These are phyloP conservation scores for Thelonectria discophora DNA, from an alignment of 2,329 filamentous ascomycete genomes.

Conservation along the genomic window DNA sequence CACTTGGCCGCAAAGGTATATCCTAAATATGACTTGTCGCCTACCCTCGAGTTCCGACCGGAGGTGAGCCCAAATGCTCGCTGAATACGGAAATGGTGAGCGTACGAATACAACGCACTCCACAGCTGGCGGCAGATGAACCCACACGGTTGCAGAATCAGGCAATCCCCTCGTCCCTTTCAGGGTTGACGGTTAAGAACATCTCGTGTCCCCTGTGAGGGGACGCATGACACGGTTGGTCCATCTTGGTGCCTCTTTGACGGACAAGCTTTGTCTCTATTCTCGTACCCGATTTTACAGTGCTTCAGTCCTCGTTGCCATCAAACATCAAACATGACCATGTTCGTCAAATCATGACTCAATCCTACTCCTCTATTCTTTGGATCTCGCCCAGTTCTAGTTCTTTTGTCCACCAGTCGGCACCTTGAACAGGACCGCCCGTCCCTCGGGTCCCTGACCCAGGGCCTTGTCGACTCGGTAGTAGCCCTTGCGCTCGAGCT, in stretches of 20 bases:
- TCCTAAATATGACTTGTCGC: too few species aligned
- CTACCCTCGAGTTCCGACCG: too few species aligned
- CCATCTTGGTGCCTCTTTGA: background rate
- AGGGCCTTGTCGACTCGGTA: slow-evolving; percentile 81
- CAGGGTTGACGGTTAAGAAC: background rate
- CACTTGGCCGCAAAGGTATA: too few species aligned
- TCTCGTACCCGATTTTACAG: slow-evolving; percentile 25
- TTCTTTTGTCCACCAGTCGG: slow-evolving; percentile 61
- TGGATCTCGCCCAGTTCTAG: slow-evolving; percentile 13
- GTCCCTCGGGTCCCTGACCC: slow-evolving; percentile 58
- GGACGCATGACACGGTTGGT: background rate
- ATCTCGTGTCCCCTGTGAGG: background rate
- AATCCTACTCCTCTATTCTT: background rate
- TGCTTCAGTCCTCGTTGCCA: slow-evolving; percentile 28
- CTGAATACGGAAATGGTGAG: too few species aligned
- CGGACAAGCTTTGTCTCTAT: slow-evolving; percentile 5
- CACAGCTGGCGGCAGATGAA: too few species aligned
- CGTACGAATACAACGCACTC: too few species aligned
- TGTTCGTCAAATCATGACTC: slow-evolving; percentile 29
- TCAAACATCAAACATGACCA: slow-evolving; percentile 32
- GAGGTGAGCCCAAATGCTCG: too few species aligned
- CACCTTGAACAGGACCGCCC: slow-evolving; percentile 66
- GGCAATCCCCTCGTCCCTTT: slow-evolving; percentile 10
- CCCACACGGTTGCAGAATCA: slow-evolving; percentile 7
- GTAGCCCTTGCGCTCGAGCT: slow-evolving; percentile 93